phyloP scores from a whole-genome alignment of 2,329 filamentous ascomycete genomes.

The Alternaria sp. region DNA sequence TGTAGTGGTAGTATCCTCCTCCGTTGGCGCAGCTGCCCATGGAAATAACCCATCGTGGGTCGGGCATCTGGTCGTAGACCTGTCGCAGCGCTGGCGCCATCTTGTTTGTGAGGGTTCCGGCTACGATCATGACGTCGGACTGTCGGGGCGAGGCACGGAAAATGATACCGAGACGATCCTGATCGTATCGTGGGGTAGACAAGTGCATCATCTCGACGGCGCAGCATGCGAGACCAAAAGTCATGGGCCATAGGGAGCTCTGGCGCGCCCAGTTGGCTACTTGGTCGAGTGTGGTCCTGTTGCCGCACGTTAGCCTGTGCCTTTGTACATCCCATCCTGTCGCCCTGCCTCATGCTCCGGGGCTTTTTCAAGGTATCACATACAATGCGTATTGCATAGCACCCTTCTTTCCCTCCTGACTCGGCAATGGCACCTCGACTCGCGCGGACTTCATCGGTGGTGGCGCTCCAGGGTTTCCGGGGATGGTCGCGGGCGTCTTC shows the following conservation, averaged over 20 bases:
- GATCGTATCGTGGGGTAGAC: constrained; percentile 89
- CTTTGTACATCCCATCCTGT: background rate
- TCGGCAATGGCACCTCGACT: constrained; percentile 74
- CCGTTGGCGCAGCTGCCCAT: constrained; percentile 88
- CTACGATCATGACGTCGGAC: constrained; percentile 94
- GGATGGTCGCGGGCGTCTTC: constrained; percentile 60
- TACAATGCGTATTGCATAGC: constrained; percentile 87
- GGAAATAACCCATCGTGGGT: constrained; percentile 84
- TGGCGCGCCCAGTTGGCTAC: constrained; percentile 87
- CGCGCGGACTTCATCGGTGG: constrained; percentile 64
- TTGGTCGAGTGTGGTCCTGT: constrained; percentile 78
- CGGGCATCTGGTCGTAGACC: constrained; percentile 95
- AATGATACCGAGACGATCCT: constrained; percentile 88
- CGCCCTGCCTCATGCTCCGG: background rate
- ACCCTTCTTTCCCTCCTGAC: constrained; percentile 80
- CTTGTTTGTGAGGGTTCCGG: constrained; percentile 92
- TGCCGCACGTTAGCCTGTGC: constrained; percentile 21
- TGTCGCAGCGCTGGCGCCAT: constrained; percentile 91
- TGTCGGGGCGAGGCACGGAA: constrained; percentile 89
- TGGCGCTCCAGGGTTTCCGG: constrained; percentile 60
- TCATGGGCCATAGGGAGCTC: constrained; percentile 90
- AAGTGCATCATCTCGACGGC: constrained; percentile 95
- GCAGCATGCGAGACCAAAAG: constrained; percentile 88
- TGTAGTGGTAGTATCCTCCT: constrained; percentile 87
- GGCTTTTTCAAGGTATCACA: constrained; percentile 45